Evolutionary conservation across 179 eudicot species (phyloP), one percentile per base, ranked within the genome.

Genomic region (Silene coronaria): DNA sequence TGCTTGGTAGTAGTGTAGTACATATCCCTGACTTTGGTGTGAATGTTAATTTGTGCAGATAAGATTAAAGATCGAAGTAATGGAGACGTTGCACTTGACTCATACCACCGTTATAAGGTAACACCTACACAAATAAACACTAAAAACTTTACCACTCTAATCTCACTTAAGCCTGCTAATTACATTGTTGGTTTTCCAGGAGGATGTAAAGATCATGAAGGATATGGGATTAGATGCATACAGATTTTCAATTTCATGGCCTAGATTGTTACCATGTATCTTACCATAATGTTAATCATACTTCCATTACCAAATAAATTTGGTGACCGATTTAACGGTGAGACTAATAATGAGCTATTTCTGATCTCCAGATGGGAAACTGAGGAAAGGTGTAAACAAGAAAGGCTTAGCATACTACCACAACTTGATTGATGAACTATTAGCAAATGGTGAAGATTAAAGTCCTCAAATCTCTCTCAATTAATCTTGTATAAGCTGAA

Each of bases 231-330:
- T 90, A 60, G 85, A 83, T 72, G 83, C 81, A 32, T 90, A 88
- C 76, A 84, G 91, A 81, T 73, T 90, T 46, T 90, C 95, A 46
- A 83, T 90, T 61, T 87, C 90, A 10, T 90, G 95, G 95, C 7
- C 95, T 4, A 63, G 95, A 61, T 6, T 90, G 22, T 72, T 90
- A 72, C 94, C 94, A 42, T 38, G 94, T 88, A 86, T 48, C 23
- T 64, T 14, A 66, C 26, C 21, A 51, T 53, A 53, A 53, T 53
- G 14, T 5, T n/a, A 53, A n/a, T 21, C 58, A 53, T 17, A 21
- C 19, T 53, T 53, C 58, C 6, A 6, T 53, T 14, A 53, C 58
- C 58, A 14, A n/a, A 53, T 14, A 4, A 53, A 53, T 53, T 53
- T 53, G 4, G 19, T n/a, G 19, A 53, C 21, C 7, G 21, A 17